Evolutionary conservation across 1,139 yeast species (phyloP).

Genomic region (Scheffersomyces segobiensis): DNA sequence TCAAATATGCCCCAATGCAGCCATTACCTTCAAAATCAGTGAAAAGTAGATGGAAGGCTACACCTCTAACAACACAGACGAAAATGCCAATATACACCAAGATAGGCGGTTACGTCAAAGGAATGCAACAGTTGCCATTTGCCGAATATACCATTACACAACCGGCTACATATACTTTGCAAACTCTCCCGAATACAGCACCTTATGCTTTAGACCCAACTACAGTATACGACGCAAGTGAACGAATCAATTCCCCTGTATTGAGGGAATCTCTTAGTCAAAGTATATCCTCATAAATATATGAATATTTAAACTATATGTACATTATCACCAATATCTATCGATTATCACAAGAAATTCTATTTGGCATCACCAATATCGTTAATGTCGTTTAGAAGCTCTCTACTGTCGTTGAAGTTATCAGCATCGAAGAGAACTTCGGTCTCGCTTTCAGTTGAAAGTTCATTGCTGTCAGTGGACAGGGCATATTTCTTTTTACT

Average conservation of each 20-base stretch:
- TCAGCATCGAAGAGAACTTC: slow-evolving; percentile 14
- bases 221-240: neutral
- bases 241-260: neutral
- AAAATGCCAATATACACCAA: neutral
- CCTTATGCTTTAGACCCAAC: neutral
- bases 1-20: slow-evolving; percentile 6
- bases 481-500: slow-evolving; percentile 1
- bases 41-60: neutral
- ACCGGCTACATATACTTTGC: slow-evolving; percentile 1
- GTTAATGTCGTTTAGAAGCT: neutral
- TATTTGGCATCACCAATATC: neutral
- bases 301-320: neutral
- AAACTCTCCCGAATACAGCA: neutral
- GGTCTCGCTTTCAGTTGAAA: slow-evolving; percentile 8
- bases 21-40: neutral
- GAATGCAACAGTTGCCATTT: neutral
- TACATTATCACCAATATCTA: neutral
- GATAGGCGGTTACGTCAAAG: neutral
- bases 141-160: slow-evolving; percentile 6
- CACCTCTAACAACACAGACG: neutral
- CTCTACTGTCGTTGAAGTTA: neutral
- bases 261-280: neutral
- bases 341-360: neutral
- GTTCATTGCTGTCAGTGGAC: slow-evolving; percentile 2
- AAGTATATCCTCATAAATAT: neutral